phyloP scores from a whole-genome alignment of 768 basidiomycete genomes.

The Rhodotorula taiwanensis region DNA sequence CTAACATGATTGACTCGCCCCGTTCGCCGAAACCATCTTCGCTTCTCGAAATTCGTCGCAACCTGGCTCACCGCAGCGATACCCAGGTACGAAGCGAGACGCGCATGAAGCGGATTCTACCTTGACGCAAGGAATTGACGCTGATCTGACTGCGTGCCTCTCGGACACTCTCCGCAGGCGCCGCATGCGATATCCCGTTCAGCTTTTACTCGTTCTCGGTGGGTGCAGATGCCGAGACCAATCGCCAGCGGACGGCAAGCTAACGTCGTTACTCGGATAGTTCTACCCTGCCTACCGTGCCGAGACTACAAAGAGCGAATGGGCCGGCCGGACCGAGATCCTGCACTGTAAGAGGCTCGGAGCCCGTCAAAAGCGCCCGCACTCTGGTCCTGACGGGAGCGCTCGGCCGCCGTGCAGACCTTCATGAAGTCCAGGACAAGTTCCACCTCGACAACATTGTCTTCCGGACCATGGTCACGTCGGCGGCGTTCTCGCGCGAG shows the following conservation, averaged over 20 bases:
- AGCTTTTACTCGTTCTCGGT: conserved; percentile 33
- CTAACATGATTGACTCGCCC: no score
- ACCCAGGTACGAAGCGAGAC: no score
- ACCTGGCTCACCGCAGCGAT: conserved; percentile 1
- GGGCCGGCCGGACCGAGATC: conserved; percentile 23
- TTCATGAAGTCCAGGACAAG: conserved; percentile 28
- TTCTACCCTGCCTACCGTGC: conserved; percentile 18
- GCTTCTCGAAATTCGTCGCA: background rate
- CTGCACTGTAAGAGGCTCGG: conserved; percentile 24
- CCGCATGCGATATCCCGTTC: conserved; percentile 34
- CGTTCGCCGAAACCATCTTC: no score
- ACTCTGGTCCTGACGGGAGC: no score
- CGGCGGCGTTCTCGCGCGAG: conserved; percentile 23
- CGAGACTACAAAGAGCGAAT: conserved; percentile 4
- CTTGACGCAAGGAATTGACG: no score
- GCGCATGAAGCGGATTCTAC: no score
- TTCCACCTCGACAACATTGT: conserved; percentile 33
- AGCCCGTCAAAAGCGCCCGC: no score
- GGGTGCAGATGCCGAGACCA: background rate
- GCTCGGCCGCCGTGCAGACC: conserved; percentile 2
- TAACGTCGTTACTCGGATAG: background rate
- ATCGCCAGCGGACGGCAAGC: no score
- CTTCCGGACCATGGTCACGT: conserved; percentile 25
- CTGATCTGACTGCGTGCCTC: no score
- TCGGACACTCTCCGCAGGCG: no score